A percentile compares a stretch with the other conserved stretches of the same genome.
These are phyloP conservation scores for Starmerella floricola DNA, from an alignment of 805 yeast genomes.

Conservation along the genomic window DNA sequence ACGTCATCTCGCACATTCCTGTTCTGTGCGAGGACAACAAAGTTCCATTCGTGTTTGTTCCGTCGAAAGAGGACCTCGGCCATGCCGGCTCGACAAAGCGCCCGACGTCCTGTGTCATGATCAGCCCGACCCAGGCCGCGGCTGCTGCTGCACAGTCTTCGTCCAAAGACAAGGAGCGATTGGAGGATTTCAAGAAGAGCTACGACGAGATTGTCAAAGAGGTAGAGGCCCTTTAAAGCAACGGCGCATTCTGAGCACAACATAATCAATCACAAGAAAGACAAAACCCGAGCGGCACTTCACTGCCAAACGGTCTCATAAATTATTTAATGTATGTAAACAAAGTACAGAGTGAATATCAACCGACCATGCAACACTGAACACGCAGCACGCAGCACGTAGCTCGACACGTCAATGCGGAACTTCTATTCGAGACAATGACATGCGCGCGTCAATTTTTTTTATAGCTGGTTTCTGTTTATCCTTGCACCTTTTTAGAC, in stretches of 20 bases:
- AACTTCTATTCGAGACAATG: too few relatives aligned
- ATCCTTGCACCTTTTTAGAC: conserved; percentile 14
- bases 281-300: background rate
- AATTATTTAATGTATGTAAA: background rate
- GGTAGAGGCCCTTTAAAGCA: conserved; percentile 33
- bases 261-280: background rate
- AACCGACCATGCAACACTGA: too few relatives aligned
- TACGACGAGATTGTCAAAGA: conserved; percentile 93
- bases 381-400: too few relatives aligned
- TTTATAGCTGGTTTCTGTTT: too few relatives aligned
- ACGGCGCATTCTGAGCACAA: too few relatives aligned
- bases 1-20: conserved; percentile 93
- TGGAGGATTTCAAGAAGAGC: conserved; percentile 81
- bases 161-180: conserved; percentile 47
- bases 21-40: conserved; percentile 89
- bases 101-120: conserved; percentile 95
- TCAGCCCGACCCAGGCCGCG: conserved; percentile 48
- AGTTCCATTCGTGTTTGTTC: conserved; percentile 87
- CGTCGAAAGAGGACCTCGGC: conserved; percentile 96
- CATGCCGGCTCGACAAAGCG: conserved; percentile 98
- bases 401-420: too few relatives aligned
- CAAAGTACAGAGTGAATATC: too few relatives aligned
- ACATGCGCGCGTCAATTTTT: background rate
- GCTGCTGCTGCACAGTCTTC: conserved; percentile 66
- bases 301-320: background rate